Percentiles rank a stretch among this genome's conserved stretches.
Evolutionary conservation across 805 yeast genomes (phyloP).

Genomic region (Candida caryicola): DNA sequence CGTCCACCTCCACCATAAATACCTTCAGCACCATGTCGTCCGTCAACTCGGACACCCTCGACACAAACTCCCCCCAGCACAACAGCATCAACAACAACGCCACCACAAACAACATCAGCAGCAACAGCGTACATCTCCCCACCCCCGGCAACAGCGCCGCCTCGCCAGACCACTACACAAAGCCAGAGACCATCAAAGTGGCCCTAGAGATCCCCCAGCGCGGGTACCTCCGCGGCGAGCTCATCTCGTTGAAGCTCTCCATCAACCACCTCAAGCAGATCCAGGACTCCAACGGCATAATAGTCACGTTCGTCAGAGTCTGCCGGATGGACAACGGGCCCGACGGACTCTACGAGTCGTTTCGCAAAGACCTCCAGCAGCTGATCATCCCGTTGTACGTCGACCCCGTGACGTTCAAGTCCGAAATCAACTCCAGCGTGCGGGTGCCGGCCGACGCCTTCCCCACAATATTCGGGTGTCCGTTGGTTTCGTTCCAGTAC

Average conservation of each 20-base stretch:
- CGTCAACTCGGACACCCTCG: constrained; percentile 24
- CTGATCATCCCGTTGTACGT: constrained; percentile 71
- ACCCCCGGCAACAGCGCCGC: constrained; percentile 7
- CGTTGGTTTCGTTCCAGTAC: constrained; percentile 76
- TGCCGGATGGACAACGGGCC: constrained; percentile 61
- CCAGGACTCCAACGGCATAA: constrained; percentile 68
- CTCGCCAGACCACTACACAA: constrained; percentile 8
- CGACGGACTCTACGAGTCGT: constrained; percentile 65
- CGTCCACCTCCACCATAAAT: constrained; percentile 32
- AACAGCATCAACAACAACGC: constrained; percentile 1
- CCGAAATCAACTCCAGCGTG: constrained; percentile 59
- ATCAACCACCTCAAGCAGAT: constrained; percentile 70
- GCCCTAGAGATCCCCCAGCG: constrained; percentile 45
- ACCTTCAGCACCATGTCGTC: constrained; percentile 28
- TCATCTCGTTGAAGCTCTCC: constrained; percentile 65
- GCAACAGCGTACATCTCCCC: constrained; percentile 3
- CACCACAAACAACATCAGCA: constrained; percentile 1
- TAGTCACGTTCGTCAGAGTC: constrained; percentile 75
- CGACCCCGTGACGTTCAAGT: constrained; percentile 60
- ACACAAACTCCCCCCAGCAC: constrained; percentile 1
- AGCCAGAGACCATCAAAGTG: constrained; percentile 34
- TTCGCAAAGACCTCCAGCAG: constrained; percentile 81
- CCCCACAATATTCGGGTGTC: constrained; percentile 75
- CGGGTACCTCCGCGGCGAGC: constrained; percentile 79
- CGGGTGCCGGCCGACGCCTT: constrained; percentile 82